Percentiles rank a stretch among this genome's conserved stretches.
phyloP scores from a whole-genome alignment of 2,329 filamentous ascomycete genomes.

The Clarireedia monteithiana region DNA sequence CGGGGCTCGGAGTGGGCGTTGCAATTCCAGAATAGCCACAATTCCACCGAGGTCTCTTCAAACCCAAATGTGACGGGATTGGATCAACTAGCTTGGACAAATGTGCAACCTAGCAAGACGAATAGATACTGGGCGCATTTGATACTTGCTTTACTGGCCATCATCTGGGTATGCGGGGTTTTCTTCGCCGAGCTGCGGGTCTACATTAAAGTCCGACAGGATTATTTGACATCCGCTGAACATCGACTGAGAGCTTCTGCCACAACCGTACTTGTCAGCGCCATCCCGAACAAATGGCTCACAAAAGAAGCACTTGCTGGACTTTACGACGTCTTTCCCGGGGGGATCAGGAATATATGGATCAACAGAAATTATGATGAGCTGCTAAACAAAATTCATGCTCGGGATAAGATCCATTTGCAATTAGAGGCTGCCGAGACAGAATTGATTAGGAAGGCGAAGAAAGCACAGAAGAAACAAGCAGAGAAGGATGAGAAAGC shows the following conservation, averaged over 20 bases:
- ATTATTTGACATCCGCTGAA: conserved; percentile 89
- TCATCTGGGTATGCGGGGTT: conserved; percentile 79
- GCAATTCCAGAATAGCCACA: conserved; percentile 28
- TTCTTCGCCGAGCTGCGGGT: conserved; percentile 80
- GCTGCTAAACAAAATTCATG: conserved; percentile 75
- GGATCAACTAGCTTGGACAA: conserved; percentile 69
- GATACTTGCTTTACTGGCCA: conserved; percentile 66
- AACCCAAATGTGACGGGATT: conserved; percentile 44
- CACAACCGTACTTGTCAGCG: conserved; percentile 88
- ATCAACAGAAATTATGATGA: conserved; percentile 84
- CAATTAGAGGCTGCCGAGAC: conserved; percentile 77
- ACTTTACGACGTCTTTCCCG: conserved; percentile 92
- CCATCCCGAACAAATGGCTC: conserved; percentile 87
- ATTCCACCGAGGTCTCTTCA: conserved; percentile 12
- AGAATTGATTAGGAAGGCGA: conserved; percentile 70
- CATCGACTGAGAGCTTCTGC: conserved; percentile 89
- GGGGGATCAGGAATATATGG: conserved; percentile 93
- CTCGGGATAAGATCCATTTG: conserved; percentile 62
- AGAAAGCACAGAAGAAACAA: conserved; percentile 69
- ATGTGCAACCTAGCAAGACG: conserved; percentile 7
- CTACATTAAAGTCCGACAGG: conserved; percentile 89
- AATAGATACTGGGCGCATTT: conserved; percentile 74
- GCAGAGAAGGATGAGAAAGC: conserved; percentile 31
- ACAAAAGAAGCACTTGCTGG: conserved; percentile 71
- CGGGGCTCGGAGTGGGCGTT: conserved; percentile 40